A percentile compares a stretch with the other conserved stretches of the same genome.
Evolutionary conservation across 805 yeast species (phyloP).

Genomic region (Lipomyces spencermartinsiae): DNA sequence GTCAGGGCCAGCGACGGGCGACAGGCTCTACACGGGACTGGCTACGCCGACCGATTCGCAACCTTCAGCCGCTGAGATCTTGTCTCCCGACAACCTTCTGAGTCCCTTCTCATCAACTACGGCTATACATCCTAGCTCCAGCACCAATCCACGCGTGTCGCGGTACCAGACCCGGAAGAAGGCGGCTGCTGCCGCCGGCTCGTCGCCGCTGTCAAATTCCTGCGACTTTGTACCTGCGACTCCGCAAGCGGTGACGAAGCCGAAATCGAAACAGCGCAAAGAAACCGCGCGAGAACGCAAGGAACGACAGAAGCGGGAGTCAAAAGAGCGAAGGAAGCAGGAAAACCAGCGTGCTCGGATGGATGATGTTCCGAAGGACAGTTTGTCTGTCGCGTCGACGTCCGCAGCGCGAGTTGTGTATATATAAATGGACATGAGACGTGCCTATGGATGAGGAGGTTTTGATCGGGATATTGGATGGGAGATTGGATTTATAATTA

Average conservation of each 20-base stretch:
- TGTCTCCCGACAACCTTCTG: background rate
- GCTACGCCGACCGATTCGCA: background rate
- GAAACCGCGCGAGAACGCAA: slow-evolving; percentile 36
- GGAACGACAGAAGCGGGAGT: slow-evolving; percentile 37
- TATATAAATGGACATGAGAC: background rate
- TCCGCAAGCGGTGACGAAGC: slow-evolving; percentile 2
- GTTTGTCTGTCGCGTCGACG: background rate
- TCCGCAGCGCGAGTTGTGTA: background rate
- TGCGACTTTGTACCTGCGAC: background rate
- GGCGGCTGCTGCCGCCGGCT: background rate
- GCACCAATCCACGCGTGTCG: slow-evolving; percentile 1
- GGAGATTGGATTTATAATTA: background rate
- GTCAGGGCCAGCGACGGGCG: background rate
- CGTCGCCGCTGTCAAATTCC: background rate
- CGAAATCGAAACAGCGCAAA: slow-evolving; percentile 18
- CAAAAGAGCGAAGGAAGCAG: slow-evolving; percentile 27
- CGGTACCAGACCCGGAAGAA: slow-evolving; percentile 8
- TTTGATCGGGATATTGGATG: background rate
- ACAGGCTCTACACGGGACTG: background rate
- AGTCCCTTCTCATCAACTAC: background rate
- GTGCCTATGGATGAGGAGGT: background rate
- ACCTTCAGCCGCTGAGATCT: background rate
- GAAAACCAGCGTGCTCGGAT: slow-evolving; percentile 12
- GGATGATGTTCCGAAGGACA: background rate
- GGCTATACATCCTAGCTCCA: background rate